Percentiles rank a stretch among this genome's conserved stretches.
These are phyloP conservation scores for Globisporangium barbulae DNA, from an alignment of 352 stramenopile genomes.

Conservation along the genomic window DNA sequence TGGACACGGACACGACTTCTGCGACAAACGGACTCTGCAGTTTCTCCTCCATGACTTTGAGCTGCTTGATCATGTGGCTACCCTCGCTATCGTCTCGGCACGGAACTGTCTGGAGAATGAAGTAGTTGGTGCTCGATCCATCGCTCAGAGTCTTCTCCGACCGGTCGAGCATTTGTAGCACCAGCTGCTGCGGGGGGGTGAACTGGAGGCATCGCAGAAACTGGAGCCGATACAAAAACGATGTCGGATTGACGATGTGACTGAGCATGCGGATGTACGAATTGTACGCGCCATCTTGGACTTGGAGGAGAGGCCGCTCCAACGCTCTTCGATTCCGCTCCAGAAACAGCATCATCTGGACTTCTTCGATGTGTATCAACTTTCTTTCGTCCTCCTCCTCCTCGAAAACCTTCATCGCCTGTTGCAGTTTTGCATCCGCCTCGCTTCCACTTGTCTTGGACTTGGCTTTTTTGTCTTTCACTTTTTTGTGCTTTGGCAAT, in stretches of 20 bases:
- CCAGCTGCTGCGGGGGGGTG: conserved; percentile 32
- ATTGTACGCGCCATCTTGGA: conserved; percentile 48
- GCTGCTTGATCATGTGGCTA: conserved; percentile 30
- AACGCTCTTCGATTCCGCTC: conserved; percentile 35
- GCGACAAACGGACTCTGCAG: conserved; percentile 40
- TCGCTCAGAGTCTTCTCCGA: conserved; percentile 12
- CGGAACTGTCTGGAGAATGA: conserved; percentile 44
- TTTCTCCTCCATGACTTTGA: conserved; percentile 30
- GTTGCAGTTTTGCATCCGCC: conserved; percentile 12
- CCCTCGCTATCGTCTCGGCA: conserved; percentile 43
- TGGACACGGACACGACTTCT: conserved; percentile 25
- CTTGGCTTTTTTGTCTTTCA: conserved; percentile 6
- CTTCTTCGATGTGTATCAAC: conserved; percentile 40
- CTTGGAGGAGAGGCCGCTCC: conserved; percentile 42
- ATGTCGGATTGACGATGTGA: conserved; percentile 48
- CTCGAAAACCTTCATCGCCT: conserved; percentile 39
- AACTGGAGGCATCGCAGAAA: conserved; percentile 49
- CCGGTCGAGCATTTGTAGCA: conserved; percentile 30
- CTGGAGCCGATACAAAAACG: conserved; percentile 40
- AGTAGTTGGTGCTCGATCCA: conserved; percentile 16
- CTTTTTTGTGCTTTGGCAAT: conserved; percentile 12
- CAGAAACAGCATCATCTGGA: conserved; percentile 41
- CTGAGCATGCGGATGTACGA: conserved; percentile 45
- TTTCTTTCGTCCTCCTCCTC: conserved; percentile 42
- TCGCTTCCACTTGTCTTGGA: background rate